Conservation (phyloP, 2,329 filamentous ascomycete genomes). For the Penicillium digitatum region DNA sequence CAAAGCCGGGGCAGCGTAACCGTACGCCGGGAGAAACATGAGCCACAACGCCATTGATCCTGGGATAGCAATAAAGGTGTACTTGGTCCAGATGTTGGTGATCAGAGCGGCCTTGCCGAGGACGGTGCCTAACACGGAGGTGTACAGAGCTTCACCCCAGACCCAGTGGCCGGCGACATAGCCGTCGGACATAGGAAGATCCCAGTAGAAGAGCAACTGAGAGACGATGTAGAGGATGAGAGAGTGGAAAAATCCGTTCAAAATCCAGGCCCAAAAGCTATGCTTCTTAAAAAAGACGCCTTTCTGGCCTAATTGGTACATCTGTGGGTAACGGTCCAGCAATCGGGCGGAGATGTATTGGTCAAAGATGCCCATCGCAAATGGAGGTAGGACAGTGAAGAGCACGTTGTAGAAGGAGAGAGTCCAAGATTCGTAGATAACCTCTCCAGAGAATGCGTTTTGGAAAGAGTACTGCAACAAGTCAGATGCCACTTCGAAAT, state of each 20-base stretch:
- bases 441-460: constrained; percentile 94
- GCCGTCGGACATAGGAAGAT: constrained; percentile 74
- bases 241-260: constrained; percentile 93
- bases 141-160: constrained; percentile 94
- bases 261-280: constrained; percentile 88
- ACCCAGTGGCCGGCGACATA: constrained; percentile 91
- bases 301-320: constrained; percentile 89
- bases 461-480: constrained; percentile 80
- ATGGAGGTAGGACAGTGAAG: constrained; percentile 88
- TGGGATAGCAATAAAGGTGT: constrained; percentile 90
- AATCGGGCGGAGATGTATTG: constrained; percentile 94
- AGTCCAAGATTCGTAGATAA: constrained; percentile 99
- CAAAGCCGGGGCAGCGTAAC: constrained; percentile 75
- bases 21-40: constrained; percentile 83
- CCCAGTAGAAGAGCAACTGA: constrained; percentile 74
- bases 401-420: constrained; percentile 99
- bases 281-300: constrained; percentile 91
- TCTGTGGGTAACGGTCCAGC: constrained; percentile 90
- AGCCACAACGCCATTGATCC: constrained; percentile 91
- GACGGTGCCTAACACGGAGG: constrained; percentile 85
- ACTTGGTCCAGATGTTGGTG: constrained; percentile 98
- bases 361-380: constrained; percentile 93
- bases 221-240: constrained; percentile 84
- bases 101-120: constrained; percentile 91
- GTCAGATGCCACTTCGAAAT: constrained; percentile 11